phyloP scores from a whole-genome alignment of 371 early-diverging fungal genomes.

The Circinella minor region DNA sequence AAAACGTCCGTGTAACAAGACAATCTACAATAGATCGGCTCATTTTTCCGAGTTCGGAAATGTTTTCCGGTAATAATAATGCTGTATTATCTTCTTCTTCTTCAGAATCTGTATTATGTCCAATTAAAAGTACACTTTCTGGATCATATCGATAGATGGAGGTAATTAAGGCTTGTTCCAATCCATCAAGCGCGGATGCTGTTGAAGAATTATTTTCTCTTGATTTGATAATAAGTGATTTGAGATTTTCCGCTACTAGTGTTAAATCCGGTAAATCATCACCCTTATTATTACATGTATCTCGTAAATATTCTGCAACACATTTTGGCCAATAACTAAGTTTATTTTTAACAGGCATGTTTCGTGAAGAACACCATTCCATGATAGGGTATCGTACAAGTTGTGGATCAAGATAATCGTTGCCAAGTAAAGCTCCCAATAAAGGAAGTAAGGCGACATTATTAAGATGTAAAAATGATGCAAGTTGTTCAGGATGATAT shows the following conservation, averaged over 20 bases:
- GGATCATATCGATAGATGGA: constrained; percentile 40
- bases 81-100: neutral
- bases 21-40: constrained; percentile 55
- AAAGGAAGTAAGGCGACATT: constrained; percentile 42
- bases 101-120: neutral
- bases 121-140: constrained; percentile 16
- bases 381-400: constrained; percentile 40
- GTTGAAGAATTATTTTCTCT: constrained; percentile 24
- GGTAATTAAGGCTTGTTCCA: constrained; percentile 28
- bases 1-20: constrained; percentile 46
- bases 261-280: constrained; percentile 12
- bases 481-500: constrained; percentile 47
- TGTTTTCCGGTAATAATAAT: constrained; percentile 13
- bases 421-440: constrained; percentile 60
- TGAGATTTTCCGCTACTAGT: constrained; percentile 1
- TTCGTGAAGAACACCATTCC: constrained; percentile 36
- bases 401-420: constrained; percentile 52
- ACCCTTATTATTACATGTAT: neutral
- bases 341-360: constrained; percentile 19
- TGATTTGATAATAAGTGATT: constrained; percentile 19
- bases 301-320: constrained; percentile 32
- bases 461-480: constrained; percentile 38
- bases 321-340: constrained; percentile 35
- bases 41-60: constrained; percentile 13
- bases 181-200: constrained; percentile 19